Conservation (phyloP, 2,329 filamentous ascomycete species). For the Cladosporium sp. region DNA sequence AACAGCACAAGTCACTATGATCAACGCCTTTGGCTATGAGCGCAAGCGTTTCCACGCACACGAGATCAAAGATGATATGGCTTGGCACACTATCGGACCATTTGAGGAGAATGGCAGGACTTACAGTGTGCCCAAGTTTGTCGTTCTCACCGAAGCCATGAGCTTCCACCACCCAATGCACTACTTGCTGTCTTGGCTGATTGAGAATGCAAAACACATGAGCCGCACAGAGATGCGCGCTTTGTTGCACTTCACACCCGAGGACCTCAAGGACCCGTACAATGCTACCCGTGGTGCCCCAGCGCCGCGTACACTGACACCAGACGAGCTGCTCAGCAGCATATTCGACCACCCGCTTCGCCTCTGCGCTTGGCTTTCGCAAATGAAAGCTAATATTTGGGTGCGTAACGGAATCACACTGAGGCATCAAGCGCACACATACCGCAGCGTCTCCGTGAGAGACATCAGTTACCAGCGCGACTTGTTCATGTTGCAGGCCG, state of each 20-base stretch:
- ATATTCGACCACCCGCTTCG: slow-evolving; percentile 91
- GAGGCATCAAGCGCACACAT: slow-evolving; percentile 90
- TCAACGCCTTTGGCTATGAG: slow-evolving; percentile 89
- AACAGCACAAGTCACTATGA: slow-evolving; percentile 78
- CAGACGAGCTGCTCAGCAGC: slow-evolving; percentile 35
- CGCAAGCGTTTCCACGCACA: slow-evolving; percentile 79
- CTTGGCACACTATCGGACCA: slow-evolving; percentile 80
- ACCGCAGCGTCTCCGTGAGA: slow-evolving; percentile 82
- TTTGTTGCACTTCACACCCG: slow-evolving; percentile 70
- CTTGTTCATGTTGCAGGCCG: slow-evolving; percentile 89
- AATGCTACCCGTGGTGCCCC: slow-evolving; percentile 29
- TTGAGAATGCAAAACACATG: slow-evolving; percentile 84
- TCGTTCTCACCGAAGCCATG: slow-evolving; percentile 85
- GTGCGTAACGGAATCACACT: slow-evolving; percentile 96
- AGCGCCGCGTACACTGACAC: slow-evolving; percentile 29
- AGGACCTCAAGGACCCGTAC: slow-evolving; percentile 61
- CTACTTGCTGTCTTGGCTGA: slow-evolving; percentile 92
- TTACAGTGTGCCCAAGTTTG: slow-evolving; percentile 77
- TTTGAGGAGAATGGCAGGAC: slow-evolving; percentile 60
- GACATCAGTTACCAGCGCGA: slow-evolving; percentile 95
- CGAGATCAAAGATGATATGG: slow-evolving; percentile 83
- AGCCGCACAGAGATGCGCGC: slow-evolving; percentile 65
- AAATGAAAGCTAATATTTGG: slow-evolving; percentile 99
- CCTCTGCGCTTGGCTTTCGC: slow-evolving; percentile 93
- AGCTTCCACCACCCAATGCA: slow-evolving; percentile 98